These are phyloP conservation scores for Eutypa lata DNA, from an alignment of 2,329 filamentous ascomycete genomes.

Conservation along the genomic window DNA sequence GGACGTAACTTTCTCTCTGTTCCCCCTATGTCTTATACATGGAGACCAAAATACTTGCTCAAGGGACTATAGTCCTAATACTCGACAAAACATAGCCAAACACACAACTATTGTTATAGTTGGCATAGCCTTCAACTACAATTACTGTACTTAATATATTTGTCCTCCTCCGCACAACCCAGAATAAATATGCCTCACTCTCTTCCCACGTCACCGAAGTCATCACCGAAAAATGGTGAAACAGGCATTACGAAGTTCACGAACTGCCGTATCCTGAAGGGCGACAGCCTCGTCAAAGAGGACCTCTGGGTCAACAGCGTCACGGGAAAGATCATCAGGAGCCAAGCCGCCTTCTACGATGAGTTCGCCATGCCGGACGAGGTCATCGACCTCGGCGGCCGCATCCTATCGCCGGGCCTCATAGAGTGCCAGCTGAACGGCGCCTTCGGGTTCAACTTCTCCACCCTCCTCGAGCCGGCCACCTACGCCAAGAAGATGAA, in stretches of 20 bases:
- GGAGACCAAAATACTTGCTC: constrained; percentile 26
- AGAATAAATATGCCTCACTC: constrained; percentile 31
- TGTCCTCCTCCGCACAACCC: no score
- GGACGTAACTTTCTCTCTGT: constrained; percentile 14
- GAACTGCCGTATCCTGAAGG: constrained; percentile 76
- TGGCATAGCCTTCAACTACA: not conserved
- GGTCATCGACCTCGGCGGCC: constrained; percentile 75
- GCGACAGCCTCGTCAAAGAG: constrained; percentile 63
- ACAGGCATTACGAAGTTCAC: constrained; percentile 77
- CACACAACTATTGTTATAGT: constrained; percentile 1
- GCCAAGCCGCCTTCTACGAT: constrained; percentile 65
- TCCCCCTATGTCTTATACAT: constrained; percentile 20
- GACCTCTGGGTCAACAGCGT: constrained; percentile 87
- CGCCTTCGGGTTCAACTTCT: constrained; percentile 91
- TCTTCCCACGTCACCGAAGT: constrained; percentile 39
- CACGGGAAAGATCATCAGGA: constrained; percentile 78
- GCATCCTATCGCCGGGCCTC: constrained; percentile 80
- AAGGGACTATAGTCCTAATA: constrained; percentile 26
- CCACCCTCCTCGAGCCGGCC: constrained; percentile 64
- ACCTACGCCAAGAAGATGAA: constrained; percentile 70
- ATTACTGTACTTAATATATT: constrained; percentile 1
- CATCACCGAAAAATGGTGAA: constrained; percentile 41
- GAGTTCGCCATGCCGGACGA: constrained; percentile 67
- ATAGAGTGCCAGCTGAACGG: constrained; percentile 93
- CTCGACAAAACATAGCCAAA: constrained; percentile 26